A percentile compares a stretch with the other conserved stretches of the same genome.
phyloP scores from a whole-genome alignment of 2,329 filamentous ascomycete genomes.

The Fusarium buharicum region DNA sequence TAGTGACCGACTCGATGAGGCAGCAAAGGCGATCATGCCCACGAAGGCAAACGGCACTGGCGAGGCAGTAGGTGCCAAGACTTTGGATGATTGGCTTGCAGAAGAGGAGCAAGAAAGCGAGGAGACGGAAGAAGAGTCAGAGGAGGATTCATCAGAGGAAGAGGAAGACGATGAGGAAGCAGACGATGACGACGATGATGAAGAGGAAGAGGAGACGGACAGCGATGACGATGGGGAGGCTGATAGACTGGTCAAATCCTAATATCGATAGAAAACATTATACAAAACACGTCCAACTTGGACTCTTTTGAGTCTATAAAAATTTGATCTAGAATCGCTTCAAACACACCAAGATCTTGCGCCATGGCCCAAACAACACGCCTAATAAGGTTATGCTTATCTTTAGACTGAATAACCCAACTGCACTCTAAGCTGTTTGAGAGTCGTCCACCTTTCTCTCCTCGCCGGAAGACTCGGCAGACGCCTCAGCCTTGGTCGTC shows the following conservation, averaged over 20 bases:
- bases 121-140: slow-evolving; percentile 63
- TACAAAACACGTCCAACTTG: slow-evolving; percentile 11
- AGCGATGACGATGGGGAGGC: slow-evolving; percentile 59
- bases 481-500: slow-evolving; percentile 39
- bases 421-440: slow-evolving; percentile 22
- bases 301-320: slow-evolving; percentile 22
- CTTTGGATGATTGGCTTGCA: slow-evolving; percentile 91
- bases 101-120: slow-evolving; percentile 72
- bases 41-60: slow-evolving; percentile 62
- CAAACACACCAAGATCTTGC: slow-evolving; percentile 3
- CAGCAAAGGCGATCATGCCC: slow-evolving; percentile 52
- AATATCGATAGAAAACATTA: slow-evolving; percentile 37
- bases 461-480: slow-evolving; percentile 45
- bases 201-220: slow-evolving; percentile 61
- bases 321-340: slow-evolving; percentile 13
- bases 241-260: slow-evolving; percentile 56
- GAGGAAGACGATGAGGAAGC: slow-evolving; percentile 63
- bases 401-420: background rate
- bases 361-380: slow-evolving; percentile 4
- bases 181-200: slow-evolving; percentile 62
- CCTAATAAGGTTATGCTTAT: background rate
- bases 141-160: slow-evolving; percentile 59
- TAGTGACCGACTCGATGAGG: slow-evolving; percentile 71
- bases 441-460: slow-evolving; percentile 39
- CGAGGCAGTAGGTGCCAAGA: slow-evolving; percentile 73